Base-by-base conservation (phyloP, 352 stramenopile genomes). In the Pelagophyceae sp. region DNA sequence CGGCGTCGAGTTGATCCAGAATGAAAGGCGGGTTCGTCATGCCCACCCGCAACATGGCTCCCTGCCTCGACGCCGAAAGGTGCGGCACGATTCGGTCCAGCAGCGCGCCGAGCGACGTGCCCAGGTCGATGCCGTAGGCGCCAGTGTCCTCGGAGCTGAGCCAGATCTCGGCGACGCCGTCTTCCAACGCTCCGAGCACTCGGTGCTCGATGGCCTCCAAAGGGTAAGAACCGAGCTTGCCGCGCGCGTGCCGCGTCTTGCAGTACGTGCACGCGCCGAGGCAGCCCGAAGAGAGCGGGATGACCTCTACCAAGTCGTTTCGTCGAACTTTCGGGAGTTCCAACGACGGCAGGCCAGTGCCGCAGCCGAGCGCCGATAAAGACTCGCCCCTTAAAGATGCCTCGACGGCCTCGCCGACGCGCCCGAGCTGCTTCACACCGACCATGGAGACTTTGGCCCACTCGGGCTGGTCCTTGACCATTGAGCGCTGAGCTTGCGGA, bases 1-100 rank as follows among this genome's bases (percentile, higher is more conserved):
- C 83, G 0, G 82, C 85, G 77, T 94, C 85, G 0, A 96, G 80
- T 78, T 96, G 90, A 69, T 92, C 82, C 33, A 95, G 75, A 64
- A 96, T 96, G 82, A 91, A 96, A 58, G 92, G 92, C 61, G 92
- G 92, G 77, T 96, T 96, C 25, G 91, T 96, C 92, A 96, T 96
- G 31, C 92, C 92, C 25, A 96, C 84, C 45, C 90, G 86, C 1
- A 96, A 81, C 91, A 96, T 96, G n/a, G 91, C 85, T 19, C 87
- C 84, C 20, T 54, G 27, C 20, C 15, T 29, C 3, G 11, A 32
- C 31, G 5, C 3, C 32, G 75, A 23, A 3, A 71, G 45, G 11
- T 35, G 31, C n/a, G 76, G 60, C 35, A 93, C 72, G n/a, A 96
- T 45, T 32, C 82, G 82, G 25, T 80, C 77, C 74, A 96, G 75